phyloP scores from a whole-genome alignment of 805 yeast species.

The Pichia nakasei region DNA sequence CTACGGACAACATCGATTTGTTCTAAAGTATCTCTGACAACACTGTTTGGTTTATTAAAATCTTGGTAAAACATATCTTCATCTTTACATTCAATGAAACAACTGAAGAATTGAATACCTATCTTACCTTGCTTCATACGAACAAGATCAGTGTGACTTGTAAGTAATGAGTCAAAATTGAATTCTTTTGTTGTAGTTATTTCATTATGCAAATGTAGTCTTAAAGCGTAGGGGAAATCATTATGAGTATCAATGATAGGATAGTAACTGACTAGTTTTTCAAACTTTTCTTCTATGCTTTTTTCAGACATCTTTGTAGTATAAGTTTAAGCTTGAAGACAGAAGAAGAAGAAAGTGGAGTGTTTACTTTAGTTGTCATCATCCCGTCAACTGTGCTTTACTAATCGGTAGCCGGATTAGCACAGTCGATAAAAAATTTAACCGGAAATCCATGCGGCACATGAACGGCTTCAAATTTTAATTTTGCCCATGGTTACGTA shows the following conservation, averaged over 20 bases:
- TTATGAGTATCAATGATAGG: constrained; percentile 47
- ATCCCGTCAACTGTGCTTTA: too few species aligned
- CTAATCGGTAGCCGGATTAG: too few species aligned
- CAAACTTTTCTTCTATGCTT: constrained; percentile 13
- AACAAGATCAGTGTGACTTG: constrained; percentile 37
- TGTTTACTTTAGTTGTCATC: too few species aligned
- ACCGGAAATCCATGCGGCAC: too few species aligned
- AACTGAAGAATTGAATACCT: constrained; percentile 44
- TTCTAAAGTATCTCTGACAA: constrained; percentile 45
- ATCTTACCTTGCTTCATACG: constrained; percentile 35
- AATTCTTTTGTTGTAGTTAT: constrained; percentile 18
- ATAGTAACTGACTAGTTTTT: constrained; percentile 9
- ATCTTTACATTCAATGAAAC: constrained; percentile 38
- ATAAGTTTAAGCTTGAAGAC: too few species aligned
- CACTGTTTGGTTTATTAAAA: constrained; percentile 34
- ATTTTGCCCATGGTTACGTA: too few species aligned
- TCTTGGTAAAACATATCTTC: constrained; percentile 32
- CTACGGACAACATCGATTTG: constrained; percentile 44
- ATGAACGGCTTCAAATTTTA: too few species aligned
- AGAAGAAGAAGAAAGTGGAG: too few species aligned
- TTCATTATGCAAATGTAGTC: constrained; percentile 34
- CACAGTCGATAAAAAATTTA: too few species aligned
- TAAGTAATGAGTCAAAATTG: constrained; percentile 32
- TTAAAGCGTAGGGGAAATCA: constrained; percentile 40
- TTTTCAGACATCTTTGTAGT: constrained; percentile 10